Evolutionary conservation across 768 basidiomycete species (phyloP), one percentile per base, ranked within the genome.

Genomic region (Austroboletus festivus): DNA sequence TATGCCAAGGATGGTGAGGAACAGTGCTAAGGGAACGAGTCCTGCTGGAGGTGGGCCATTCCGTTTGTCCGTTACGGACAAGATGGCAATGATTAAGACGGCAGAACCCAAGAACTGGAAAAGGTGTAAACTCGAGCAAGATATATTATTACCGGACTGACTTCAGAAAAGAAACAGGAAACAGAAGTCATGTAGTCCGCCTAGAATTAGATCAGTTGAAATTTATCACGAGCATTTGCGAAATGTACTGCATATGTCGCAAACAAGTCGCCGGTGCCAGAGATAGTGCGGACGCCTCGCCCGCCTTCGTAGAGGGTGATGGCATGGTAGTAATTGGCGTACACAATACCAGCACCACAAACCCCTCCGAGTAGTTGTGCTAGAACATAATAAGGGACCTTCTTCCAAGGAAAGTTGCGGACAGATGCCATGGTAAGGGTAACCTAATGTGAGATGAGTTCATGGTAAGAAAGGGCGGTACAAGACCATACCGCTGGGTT

Each of bases 371-470:
- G 61, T 18, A 83, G 48, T 61, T 88, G 86, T 0, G 82, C 77
- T 42, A 80, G 58, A 39, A 86, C 77, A 61, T 82, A 89, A 19
- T 56, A 74, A 0, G 89, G 89, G 0, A 89, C 89, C 62, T 91
- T 91, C 55, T 74, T 76, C 84, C 86, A 86, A 0, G 89, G 86
- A 66, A 92, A 90, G 39, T 74, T 76, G 53, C 89, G 80, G 64
- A 82, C 81, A 3, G 79, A 71, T 4, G 85, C 86, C 38, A 89
- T 59, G 13, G 81, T 75, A 42, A 92, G 65, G 16, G 89, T 92
- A 21, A 90, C 74, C 83, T 85, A 20, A 24, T 4, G 9, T n/a
- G 34, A 22, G 30, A 22, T 61, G n/a, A 58, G 46, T 16, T 18
- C 10, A 26, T 7, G 23, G 7, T n/a, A 28, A 6, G 1, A 33